Base-by-base conservation (phyloP, 352 stramenopile genomes). In the Phytopythium litorale region DNA sequence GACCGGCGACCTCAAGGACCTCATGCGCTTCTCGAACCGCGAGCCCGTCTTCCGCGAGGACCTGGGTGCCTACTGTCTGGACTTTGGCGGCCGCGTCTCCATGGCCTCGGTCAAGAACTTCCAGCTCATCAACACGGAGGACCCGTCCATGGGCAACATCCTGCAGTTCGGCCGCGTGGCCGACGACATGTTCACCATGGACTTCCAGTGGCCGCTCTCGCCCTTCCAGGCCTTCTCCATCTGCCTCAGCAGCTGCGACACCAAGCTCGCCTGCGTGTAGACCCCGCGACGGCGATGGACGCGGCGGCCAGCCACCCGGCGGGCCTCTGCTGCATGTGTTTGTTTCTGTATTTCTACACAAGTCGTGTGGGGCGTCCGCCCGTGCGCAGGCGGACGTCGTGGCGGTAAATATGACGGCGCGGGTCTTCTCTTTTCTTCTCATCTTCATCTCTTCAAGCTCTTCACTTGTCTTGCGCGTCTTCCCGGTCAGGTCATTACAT, bases 121-220 rank as follows among this genome's bases (percentile, higher is more conserved):
- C 66, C 87, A 96, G 76, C 69, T 97, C 16, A 91, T 95, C 60
- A 89, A 87, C 60, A 78, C 80, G 18, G 81, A 94, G 46, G 85
- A 92, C 57, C 81, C 85, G 21, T 89, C 79, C 4, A 93, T 93
- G 84, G 82, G 83, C 56, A 92, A 94, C 58, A 88, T 96, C 25
- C 67, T 97, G 13, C 88, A 96, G 69, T 97, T 97, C 65, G 86
- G 87, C 19, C 87, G 88, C 60, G 87, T 97, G 32, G 83, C 96
- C 45, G 82, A 95, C 67, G 85, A 97, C 69, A 92, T 92, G 78
- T 97, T 96, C 61, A 94, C 87, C 58, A 94, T 97, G 82, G 88
- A 97, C 67, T 97, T 95, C 67, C 81, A 92, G 67, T 92, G 84
- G 84, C 87, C 88, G 46, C 73, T 97, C 21, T 94, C 87, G 46